phyloP scores from a whole-genome alignment of 2,329 filamentous ascomycete species.

The Calonectria pseudoreteaudii region DNA sequence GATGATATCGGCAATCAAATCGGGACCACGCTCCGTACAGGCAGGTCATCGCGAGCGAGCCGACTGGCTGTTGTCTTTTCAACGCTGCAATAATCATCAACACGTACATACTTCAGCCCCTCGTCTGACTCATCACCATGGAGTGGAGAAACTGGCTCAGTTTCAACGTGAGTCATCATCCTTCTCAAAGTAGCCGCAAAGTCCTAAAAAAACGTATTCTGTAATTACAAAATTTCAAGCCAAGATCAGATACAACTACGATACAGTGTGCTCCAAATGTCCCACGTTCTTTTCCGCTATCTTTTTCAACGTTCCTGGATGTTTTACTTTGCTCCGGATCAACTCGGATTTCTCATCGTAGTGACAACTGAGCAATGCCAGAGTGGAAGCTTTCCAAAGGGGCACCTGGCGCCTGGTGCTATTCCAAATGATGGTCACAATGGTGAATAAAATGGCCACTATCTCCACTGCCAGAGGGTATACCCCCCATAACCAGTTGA shows the following conservation, averaged over 20 bases:
- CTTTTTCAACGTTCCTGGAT: background rate
- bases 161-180: background rate
- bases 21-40: background rate
- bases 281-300: background rate
- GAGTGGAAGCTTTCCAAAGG: background rate
- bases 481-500: background rate
- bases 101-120: background rate
- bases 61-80: background rate
- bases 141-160: background rate
- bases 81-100: background rate
- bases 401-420: background rate
- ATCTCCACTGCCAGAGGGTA: background rate
- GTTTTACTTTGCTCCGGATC: background rate
- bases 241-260: background rate
- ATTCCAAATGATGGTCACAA: background rate
- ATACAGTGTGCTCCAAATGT: background rate
- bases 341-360: background rate
- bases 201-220: background rate
- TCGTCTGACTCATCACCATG: background rate
- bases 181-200: background rate
- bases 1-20: background rate
- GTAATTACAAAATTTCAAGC: background rate
- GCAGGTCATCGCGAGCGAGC: conserved; percentile 10
- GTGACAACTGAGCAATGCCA: background rate
- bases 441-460: background rate